A percentile compares a stretch with the other conserved stretches of the same genome.
Conservation (phyloP, 2,329 filamentous ascomycete genomes). For the Curvularia spicifera region DNA sequence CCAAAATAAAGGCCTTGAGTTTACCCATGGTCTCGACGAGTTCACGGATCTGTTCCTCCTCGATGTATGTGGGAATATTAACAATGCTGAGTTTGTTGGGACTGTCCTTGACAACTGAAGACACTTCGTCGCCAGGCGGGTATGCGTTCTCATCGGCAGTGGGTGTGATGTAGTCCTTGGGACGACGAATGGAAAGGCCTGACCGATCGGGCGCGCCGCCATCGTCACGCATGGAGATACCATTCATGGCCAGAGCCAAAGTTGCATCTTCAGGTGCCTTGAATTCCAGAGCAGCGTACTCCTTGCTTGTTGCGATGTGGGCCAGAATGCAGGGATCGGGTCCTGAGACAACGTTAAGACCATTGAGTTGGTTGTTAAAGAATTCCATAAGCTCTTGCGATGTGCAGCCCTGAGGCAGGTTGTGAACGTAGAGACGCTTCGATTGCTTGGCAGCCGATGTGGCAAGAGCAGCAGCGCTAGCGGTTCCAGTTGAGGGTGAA, state of each 20-base stretch:
- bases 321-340: conserved; percentile 84
- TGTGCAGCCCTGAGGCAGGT: conserved; percentile 73
- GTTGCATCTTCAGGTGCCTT: conserved; percentile 87
- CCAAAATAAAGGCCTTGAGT: conserved; percentile 87
- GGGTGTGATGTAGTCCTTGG: conserved; percentile 97
- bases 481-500: conserved; percentile 78
- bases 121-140: conserved; percentile 73
- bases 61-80: conserved; percentile 86
- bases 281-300: conserved; percentile 90
- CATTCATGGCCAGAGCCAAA: conserved; percentile 86
- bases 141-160: conserved; percentile 68
- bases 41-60: conserved; percentile 90
- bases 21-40: conserved; percentile 89
- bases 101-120: conserved; percentile 84
- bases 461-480: conserved; percentile 80
- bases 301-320: conserved; percentile 78
- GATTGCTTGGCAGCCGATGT: conserved; percentile 92
- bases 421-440: conserved; percentile 88
- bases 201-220: conserved; percentile 57
- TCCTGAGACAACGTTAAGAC: conserved; percentile 87
- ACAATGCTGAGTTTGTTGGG: conserved; percentile 94
- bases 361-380: conserved; percentile 96
- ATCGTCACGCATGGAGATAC: conserved; percentile 78
- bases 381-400: conserved; percentile 81
- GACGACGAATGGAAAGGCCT: conserved; percentile 79